phyloP scores from a whole-genome alignment of 106 monocot genomes.

The Acorus gramineus region DNA sequence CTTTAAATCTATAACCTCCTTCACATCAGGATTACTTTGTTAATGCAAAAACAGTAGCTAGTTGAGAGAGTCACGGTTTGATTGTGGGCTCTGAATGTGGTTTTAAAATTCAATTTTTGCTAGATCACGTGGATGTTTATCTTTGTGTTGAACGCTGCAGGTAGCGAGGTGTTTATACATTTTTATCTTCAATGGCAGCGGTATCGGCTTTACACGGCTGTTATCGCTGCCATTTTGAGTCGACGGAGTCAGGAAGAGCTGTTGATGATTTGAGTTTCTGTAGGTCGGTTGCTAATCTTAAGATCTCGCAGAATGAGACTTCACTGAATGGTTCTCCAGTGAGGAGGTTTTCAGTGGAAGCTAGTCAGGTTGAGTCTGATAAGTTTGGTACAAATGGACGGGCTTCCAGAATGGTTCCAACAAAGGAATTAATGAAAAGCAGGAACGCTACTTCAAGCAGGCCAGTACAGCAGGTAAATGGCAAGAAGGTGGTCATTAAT shows the following conservation, averaged over 20 bases:
- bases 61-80: too few species aligned
- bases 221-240: constrained; percentile 10
- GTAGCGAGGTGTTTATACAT: too few species aligned
- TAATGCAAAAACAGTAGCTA: too few species aligned
- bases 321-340: background rate
- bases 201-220: constrained; percentile 30
- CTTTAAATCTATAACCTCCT: too few species aligned
- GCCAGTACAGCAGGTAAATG: constrained; percentile 15
- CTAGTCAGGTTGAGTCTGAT: constrained; percentile 9
- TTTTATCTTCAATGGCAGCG: constrained; percentile 19
- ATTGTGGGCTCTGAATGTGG: too few species aligned
- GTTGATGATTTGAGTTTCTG: constrained; percentile 31
- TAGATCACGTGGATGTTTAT: too few species aligned
- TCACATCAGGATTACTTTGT: too few species aligned
- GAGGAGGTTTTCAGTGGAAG: constrained; percentile 16
- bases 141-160: too few species aligned
- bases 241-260: constrained; percentile 8
- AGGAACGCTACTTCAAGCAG: constrained; percentile 9
- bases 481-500: constrained; percentile 28
- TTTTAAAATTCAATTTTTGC: too few species aligned
- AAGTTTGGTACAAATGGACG: constrained; percentile 37
- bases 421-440: constrained; percentile 29
- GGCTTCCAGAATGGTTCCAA: constrained; percentile 43
- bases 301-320: constrained; percentile 5
- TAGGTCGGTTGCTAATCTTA: constrained; percentile 20